Evolutionary conservation across 192 early-diverging fungal genomes (phyloP).

Genomic region (Coemansia erecta): DNA sequence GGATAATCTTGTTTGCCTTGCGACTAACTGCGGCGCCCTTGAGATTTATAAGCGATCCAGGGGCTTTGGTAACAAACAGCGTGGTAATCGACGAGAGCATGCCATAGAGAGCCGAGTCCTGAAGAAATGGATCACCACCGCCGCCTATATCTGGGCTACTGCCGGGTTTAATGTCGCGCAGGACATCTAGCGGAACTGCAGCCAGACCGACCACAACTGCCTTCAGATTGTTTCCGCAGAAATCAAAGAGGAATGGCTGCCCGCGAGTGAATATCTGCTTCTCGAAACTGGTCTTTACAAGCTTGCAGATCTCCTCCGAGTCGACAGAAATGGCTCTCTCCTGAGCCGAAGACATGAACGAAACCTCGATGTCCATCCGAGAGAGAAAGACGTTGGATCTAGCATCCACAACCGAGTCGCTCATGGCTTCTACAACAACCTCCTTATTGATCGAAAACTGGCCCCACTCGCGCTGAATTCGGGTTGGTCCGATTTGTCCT

Average conservation of each 20-base stretch:
- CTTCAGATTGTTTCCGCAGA: slow-evolving; percentile 69
- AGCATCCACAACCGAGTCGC: slow-evolving; percentile 45
- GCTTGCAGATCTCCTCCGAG: slow-evolving; percentile 67
- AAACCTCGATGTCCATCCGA: slow-evolving; percentile 59
- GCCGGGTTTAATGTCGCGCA: slow-evolving; percentile 33
- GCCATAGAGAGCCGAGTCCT: slow-evolving; percentile 39
- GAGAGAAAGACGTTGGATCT: slow-evolving; percentile 48
- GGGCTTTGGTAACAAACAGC: slow-evolving; percentile 68
- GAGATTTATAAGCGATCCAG: slow-evolving; percentile 74
- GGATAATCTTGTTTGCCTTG: slow-evolving; percentile 73
- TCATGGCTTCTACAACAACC: slow-evolving; percentile 54
- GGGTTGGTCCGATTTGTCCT: slow-evolving; percentile 39
- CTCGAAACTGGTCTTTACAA: slow-evolving; percentile 60
- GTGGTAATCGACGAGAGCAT: slow-evolving; percentile 72
- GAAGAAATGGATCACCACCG: neutral
- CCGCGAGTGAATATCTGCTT: slow-evolving; percentile 78
- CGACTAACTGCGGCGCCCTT: slow-evolving; percentile 60
- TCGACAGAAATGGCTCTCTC: slow-evolving; percentile 63
- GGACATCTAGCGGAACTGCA: slow-evolving; percentile 48
- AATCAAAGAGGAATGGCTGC: slow-evolving; percentile 82
- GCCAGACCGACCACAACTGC: slow-evolving; percentile 33
- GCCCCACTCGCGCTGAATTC: slow-evolving; percentile 52
- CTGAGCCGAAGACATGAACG: slow-evolving; percentile 54
- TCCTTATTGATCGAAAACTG: slow-evolving; percentile 57
- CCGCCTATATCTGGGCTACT: slow-evolving; percentile 1